Conservation (phyloP, 192 early-diverging fungal species). For the Coemansia sp. region DNA sequence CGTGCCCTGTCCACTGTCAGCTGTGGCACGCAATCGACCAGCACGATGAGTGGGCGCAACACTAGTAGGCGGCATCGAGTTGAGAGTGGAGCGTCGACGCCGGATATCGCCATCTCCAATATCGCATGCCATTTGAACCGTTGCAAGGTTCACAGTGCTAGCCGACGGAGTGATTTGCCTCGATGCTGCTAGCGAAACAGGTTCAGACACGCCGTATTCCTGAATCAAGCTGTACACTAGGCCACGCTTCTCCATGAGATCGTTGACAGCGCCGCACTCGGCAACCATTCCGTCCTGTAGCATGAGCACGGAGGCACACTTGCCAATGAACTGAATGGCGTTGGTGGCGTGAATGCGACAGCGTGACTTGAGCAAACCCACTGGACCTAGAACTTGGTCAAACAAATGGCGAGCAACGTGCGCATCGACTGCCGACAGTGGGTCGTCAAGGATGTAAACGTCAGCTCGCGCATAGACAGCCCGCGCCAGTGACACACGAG, state of each 20-base stretch:
- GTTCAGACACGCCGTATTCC: constrained; percentile 63
- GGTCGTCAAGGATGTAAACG: constrained; percentile 78
- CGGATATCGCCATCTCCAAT: neutral
- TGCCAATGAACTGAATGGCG: constrained; percentile 75
- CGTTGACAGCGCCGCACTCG: constrained; percentile 67
- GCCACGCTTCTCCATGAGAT: constrained; percentile 64
- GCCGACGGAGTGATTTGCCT: neutral
- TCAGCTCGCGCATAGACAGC: constrained; percentile 93
- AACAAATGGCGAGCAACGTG: constrained; percentile 82
- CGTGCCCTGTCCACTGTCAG: constrained; percentile 12
- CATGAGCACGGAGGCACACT: constrained; percentile 68
- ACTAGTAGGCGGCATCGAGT: constrained; percentile 58
- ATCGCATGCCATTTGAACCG: neutral
- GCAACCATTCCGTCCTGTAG: constrained; percentile 70
- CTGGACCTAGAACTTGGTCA: constrained; percentile 83
- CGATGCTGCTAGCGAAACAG: constrained; percentile 11
- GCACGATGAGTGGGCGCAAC: constrained; percentile 46
- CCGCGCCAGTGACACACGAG: constrained; percentile 58
- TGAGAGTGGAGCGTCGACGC: constrained; percentile 33
- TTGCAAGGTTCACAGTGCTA: neutral
- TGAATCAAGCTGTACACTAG: constrained; percentile 69
- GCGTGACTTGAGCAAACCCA: constrained; percentile 78
- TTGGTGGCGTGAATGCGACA: constrained; percentile 82
- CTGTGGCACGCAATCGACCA: constrained; percentile 10
- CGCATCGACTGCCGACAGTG: constrained; percentile 66